Percentiles rank a stretch among this genome's conserved stretches.
Evolutionary conservation across 2,329 filamentous ascomycete genomes (phyloP).

Genomic region (Kalmusia sp.): DNA sequence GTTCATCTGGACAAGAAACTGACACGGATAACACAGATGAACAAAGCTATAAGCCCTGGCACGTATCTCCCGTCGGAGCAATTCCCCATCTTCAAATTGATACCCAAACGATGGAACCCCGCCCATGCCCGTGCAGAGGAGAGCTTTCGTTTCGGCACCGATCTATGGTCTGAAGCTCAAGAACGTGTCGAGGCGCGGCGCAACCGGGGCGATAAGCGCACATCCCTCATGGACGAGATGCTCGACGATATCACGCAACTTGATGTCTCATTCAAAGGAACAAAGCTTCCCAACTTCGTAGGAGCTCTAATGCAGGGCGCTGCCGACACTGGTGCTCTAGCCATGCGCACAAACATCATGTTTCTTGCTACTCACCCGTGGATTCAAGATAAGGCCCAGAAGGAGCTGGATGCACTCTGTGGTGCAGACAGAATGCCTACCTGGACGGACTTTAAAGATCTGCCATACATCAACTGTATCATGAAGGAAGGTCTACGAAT

Average conservation of each 20-base stretch:
- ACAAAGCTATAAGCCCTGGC: constrained; percentile 23
- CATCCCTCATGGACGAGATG: constrained; percentile 34
- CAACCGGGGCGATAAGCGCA: constrained; percentile 24
- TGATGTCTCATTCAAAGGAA: constrained; percentile 16
- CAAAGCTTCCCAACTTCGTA: constrained; percentile 19
- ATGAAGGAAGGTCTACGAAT: constrained; percentile 36
- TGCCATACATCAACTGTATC: constrained; percentile 39
- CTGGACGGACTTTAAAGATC: constrained; percentile 28
- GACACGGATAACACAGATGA: constrained; percentile 15
- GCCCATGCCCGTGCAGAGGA: constrained; percentile 22
- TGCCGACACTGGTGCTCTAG: constrained; percentile 27
- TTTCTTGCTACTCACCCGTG: constrained; percentile 29
- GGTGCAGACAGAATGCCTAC: constrained; percentile 23
- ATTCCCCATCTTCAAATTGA: constrained; percentile 33
- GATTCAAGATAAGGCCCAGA: constrained; percentile 29
- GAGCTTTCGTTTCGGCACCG: constrained; percentile 16
- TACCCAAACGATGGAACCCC: constrained; percentile 26
- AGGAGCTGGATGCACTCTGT: constrained; percentile 28
- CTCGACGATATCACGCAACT: constrained; percentile 22
- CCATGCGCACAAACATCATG: constrained; percentile 28
- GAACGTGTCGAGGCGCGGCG: constrained; percentile 26
- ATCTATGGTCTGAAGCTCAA: constrained; percentile 26
- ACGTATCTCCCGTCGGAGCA: constrained; percentile 29
- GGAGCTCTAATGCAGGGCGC: constrained; percentile 27
- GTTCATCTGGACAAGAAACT: constrained; percentile 8